A percentile compares a stretch with the other conserved stretches of the same genome.
phyloP scores from a whole-genome alignment of 2,329 filamentous ascomycete genomes.

The Curvularia sp. region DNA sequence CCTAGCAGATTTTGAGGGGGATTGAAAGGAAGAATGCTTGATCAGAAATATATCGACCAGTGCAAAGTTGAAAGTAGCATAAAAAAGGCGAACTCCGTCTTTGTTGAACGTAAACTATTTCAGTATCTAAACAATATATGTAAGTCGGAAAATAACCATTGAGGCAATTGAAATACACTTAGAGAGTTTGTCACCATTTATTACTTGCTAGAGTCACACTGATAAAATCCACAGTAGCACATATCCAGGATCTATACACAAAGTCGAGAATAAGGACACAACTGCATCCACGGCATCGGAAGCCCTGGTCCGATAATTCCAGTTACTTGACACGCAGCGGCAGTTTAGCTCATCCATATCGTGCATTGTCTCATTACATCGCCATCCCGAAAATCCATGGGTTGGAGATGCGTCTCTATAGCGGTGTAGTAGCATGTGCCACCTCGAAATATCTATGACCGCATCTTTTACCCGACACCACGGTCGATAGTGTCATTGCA shows the following conservation, averaged over 20 bases:
- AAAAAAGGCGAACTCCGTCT: neutral
- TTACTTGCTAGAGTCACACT: neutral
- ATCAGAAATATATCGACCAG: neutral
- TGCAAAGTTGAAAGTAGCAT: no score
- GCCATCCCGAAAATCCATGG: neutral
- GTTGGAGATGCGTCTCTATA: neutral
- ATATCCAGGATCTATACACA: neutral
- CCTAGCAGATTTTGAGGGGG: no score
- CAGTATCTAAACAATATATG: neutral
- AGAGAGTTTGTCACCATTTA: neutral
- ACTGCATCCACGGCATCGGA: neutral
- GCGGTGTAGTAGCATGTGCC: neutral
- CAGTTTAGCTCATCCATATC: neutral
- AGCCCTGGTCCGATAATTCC: neutral
- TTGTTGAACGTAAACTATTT: neutral
- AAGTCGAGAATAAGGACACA: neutral
- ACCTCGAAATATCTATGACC: neutral
- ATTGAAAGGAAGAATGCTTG: neutral
- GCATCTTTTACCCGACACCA: neutral
- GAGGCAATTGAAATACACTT: neutral
- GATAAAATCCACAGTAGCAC: neutral
- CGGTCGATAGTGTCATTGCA: neutral
- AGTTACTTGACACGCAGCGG: neutral
- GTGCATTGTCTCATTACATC: neutral
- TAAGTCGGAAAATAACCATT: neutral